A percentile compares a stretch with the other conserved stretches of the same genome.
Evolutionary conservation across 805 yeast genomes (phyloP).

Genomic region (Henningerozyma blattae): DNA sequence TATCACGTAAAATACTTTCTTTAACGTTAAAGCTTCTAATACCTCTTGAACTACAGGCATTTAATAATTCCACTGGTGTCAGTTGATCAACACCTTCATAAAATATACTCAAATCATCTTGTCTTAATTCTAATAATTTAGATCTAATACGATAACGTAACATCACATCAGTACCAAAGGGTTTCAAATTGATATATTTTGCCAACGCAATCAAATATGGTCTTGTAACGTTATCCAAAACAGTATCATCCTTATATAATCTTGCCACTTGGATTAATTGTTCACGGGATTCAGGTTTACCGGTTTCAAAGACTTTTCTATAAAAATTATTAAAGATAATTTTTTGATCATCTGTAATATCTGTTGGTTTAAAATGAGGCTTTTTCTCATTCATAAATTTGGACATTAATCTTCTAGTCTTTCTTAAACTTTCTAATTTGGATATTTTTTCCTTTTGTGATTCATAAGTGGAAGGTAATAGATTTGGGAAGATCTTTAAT

Average conservation of each 20-base stretch:
- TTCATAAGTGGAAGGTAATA: slow-evolving; percentile 88
- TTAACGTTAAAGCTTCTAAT: slow-evolving; percentile 69
- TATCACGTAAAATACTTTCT: slow-evolving; percentile 73
- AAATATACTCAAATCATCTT: slow-evolving; percentile 83
- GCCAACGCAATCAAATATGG: slow-evolving; percentile 89
- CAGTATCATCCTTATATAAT: slow-evolving; percentile 84
- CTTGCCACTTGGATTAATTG: slow-evolving; percentile 76
- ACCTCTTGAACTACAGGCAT: slow-evolving; percentile 91
- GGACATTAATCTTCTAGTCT: slow-evolving; percentile 53
- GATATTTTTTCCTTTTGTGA: slow-evolving; percentile 48
- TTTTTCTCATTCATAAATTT: slow-evolving; percentile 55
- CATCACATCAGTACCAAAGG: slow-evolving; percentile 88
- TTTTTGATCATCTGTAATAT: slow-evolving; percentile 59
- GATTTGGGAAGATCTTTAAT: slow-evolving; percentile 81
- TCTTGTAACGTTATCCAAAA: slow-evolving; percentile 83
- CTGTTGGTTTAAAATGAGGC: slow-evolving; percentile 55
- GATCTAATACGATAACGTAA: slow-evolving; percentile 89
- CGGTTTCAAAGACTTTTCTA: slow-evolving; percentile 51
- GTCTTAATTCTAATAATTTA: slow-evolving; percentile 78
- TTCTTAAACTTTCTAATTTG: slow-evolving; percentile 42
- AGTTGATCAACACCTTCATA: slow-evolving; percentile 87
- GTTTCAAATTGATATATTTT: slow-evolving; percentile 78
- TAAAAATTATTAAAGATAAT: slow-evolving; percentile 71
- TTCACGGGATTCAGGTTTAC: slow-evolving; percentile 50
- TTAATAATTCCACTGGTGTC: slow-evolving; percentile 66